These are phyloP conservation scores for Phanerochaete sordida DNA, from an alignment of 768 basidiomycete species.

Conservation along the genomic window DNA sequence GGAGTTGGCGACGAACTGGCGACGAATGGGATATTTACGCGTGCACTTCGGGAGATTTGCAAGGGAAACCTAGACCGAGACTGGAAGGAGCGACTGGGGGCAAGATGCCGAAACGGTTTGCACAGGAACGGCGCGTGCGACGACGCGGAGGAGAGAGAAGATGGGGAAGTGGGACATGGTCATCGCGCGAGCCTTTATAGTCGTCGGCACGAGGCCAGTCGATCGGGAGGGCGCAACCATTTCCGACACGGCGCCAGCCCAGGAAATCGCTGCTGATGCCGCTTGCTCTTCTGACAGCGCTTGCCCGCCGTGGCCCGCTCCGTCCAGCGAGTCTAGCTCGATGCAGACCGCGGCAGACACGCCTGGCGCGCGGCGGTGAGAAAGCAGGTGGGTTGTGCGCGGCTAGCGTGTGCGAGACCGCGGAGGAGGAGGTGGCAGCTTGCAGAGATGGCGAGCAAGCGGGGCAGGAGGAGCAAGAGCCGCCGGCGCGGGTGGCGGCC, in stretches of 20 bases:
- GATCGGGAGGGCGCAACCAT: not conserved
- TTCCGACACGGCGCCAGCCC: conserved; percentile 2
- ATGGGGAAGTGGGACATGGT: not conserved
- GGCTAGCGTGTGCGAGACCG: too few species aligned
- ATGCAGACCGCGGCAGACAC: not conserved
- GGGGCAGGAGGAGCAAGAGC: too few species aligned
- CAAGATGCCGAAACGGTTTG: not conserved
- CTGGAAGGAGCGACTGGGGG: conserved; percentile 5
- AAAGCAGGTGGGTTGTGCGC: too few species aligned
- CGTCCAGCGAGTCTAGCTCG: not conserved
- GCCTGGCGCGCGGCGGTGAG: not conserved
- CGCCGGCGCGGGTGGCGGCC: not conserved
- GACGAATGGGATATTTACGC: not conserved
- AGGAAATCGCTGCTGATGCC: not conserved
- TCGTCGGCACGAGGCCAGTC: not conserved
- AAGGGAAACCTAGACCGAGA: not conserved
- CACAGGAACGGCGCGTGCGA: not conserved
- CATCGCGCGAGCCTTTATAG: not conserved
- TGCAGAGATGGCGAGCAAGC: too few species aligned
- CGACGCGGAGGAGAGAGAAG: not conserved
- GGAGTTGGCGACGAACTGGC: not conserved
- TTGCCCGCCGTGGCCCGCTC: not conserved
- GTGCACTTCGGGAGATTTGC: not conserved
- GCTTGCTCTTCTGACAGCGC: not conserved
- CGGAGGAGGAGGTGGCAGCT: too few species aligned